Evolutionary conservation across 2,329 filamentous ascomycete species (phyloP).

Genomic region (Pseudocercospora musae): DNA sequence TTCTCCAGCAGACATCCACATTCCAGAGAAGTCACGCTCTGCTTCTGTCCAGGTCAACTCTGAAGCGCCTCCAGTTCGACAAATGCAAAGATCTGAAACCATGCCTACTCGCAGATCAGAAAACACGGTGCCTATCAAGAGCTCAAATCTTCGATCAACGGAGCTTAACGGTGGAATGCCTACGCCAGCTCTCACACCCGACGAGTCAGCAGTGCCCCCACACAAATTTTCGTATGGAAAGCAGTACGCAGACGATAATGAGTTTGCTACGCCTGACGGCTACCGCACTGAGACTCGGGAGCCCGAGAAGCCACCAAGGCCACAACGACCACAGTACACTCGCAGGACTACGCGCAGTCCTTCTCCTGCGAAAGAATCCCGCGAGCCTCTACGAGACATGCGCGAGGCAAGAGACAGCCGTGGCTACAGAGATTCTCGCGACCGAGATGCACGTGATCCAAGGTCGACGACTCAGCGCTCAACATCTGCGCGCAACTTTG

Average conservation of each 20-base stretch:
- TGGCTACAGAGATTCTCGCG: slow-evolving; percentile 4
- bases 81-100: slow-evolving; percentile 43
- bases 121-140: slow-evolving; percentile 18
- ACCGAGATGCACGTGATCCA: slow-evolving; percentile 8
- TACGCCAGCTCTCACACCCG: slow-evolving; percentile 30
- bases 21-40: slow-evolving; percentile 29
- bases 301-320: slow-evolving; percentile 12
- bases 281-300: slow-evolving; percentile 29
- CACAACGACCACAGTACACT: slow-evolving; percentile 7
- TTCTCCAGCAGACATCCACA: slow-evolving; percentile 31
- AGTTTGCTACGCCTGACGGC: slow-evolving; percentile 32
- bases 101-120: slow-evolving; percentile 35
- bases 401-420: neutral
- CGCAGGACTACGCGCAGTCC: slow-evolving; percentile 29
- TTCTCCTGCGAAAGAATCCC: slow-evolving; percentile 25
- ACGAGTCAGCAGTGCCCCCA: slow-evolving; percentile 17
- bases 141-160: slow-evolving; percentile 26
- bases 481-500: slow-evolving; percentile 26
- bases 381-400: slow-evolving; percentile 7
- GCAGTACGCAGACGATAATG: slow-evolving; percentile 32
- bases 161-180: slow-evolving; percentile 27
- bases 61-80: slow-evolving; percentile 32
- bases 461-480: slow-evolving; percentile 17
- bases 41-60: slow-evolving; percentile 29
- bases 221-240: slow-evolving; percentile 27